Evolutionary conservation across 1,284 basidiomycete genomes (phyloP).

Genomic region (Sporisorium scitamineum): DNA sequence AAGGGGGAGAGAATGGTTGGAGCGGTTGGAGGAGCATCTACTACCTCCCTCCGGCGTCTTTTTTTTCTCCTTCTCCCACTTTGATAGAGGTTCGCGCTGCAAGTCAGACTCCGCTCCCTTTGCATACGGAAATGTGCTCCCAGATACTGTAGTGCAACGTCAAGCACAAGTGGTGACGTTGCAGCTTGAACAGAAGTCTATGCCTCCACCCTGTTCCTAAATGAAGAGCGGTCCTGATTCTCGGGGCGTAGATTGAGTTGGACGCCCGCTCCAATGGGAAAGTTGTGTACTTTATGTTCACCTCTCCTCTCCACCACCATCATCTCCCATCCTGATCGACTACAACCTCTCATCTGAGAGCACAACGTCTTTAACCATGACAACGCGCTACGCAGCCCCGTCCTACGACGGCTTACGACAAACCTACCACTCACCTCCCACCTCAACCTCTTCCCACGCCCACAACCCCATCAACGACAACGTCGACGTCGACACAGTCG

Average conservation of each 20-base stretch:
- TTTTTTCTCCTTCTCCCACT: neutral
- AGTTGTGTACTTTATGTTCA: too few species aligned
- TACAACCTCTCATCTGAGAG: neutral
- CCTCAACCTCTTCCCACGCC: constrained; percentile 17
- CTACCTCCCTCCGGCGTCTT: constrained; percentile 3
- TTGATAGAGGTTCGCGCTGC: neutral
- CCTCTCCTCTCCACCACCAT: neutral
- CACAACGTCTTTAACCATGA: neutral
- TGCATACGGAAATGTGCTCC: neutral
- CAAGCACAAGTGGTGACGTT: neutral
- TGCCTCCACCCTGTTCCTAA: too few species aligned
- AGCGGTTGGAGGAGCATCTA: constrained; percentile 22
- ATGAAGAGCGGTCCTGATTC: too few species aligned
- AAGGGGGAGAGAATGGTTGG: neutral
- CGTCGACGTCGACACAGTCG: constrained; percentile 48
- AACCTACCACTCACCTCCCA: constrained; percentile 6
- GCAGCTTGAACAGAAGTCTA: too few species aligned
- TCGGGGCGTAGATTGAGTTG: too few species aligned
- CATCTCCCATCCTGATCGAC: neutral
- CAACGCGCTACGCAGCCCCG: constrained; percentile 6
- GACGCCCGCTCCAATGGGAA: too few species aligned
- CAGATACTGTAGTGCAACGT: neutral
- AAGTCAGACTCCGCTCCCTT: neutral
- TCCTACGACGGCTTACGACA: constrained; percentile 16
- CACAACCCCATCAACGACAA: neutral